Evolutionary conservation across 345 rosid species (phyloP), one percentile per base, ranked within the genome.

Genomic region (Moricandia moricandioides): DNA sequence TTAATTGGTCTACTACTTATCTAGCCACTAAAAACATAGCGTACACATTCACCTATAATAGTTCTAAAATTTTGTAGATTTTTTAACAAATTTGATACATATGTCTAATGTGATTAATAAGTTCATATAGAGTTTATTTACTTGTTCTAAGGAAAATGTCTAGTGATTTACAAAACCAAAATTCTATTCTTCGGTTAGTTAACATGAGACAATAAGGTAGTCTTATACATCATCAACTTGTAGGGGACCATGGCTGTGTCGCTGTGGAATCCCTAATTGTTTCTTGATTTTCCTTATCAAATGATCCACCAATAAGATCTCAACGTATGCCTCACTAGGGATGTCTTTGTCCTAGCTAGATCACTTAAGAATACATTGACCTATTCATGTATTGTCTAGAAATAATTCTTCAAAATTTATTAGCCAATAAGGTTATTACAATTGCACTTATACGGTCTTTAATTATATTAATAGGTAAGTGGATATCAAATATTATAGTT

Each of bases 381-480:
- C 16, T 30, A 56, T 58, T 65, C 35, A 70, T 6, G 64, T n/a
- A n/a, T 43, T 16, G 8, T 70, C 76, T 45, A 64, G 16, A 70
- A 63, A 64, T 60, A 64, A 33, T 24, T 65, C 55, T 13, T 6
- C 37, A 12, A 35, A 58, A 34, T 58, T 26, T 35, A 34, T 35
- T 59, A 47, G 43, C 72, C 80, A 77, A 65, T 77, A 34, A 35
- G 62, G 21, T 71, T 17, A 26, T 34, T 21, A 71, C 80, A 77
- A 63, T 58, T 77, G 47, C 62, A 68, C 37, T 24, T 39, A 65
- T 13, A 11, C 9, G 17, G 17, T 27, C n/a, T 29, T 45, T 16
- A 71, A 33, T 37, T 49, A 11, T 57, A 58, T 65, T 27, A 57
- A 65, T 64, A 47, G 68, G 49, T 85, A 84, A 75, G 51, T 77